Evolutionary conservation across 108 stramenopile species (phyloP).

Genomic region (Epithemia pelagica): DNA sequence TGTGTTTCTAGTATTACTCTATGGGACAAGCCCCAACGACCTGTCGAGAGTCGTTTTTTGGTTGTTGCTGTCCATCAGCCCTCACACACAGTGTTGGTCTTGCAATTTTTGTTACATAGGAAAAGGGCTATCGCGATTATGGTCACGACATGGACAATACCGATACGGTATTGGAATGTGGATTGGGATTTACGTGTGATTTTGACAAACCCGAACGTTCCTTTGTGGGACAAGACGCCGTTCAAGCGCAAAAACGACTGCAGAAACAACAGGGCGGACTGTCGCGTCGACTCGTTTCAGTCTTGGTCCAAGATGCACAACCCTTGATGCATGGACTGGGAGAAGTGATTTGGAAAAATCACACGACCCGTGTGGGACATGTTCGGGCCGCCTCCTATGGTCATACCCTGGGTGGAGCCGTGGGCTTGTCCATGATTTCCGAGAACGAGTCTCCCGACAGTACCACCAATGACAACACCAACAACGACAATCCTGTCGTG

Average conservation of each 20-base stretch:
- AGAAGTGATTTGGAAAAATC: constrained; percentile 61
- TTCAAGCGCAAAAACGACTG: constrained; percentile 23
- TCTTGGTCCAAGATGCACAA: constrained; percentile 32
- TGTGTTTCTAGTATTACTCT: too few relatives aligned
- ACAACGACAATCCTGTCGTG: constrained; percentile 4
- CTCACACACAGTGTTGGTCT: too few relatives aligned
- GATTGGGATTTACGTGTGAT: constrained; percentile 68
- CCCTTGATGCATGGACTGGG: constrained; percentile 54
- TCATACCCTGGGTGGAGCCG: constrained; percentile 56
- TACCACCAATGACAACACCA: background rate
- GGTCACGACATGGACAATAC: constrained; percentile 83
- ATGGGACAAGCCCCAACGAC: too few relatives aligned
- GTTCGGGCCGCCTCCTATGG: constrained; percentile 60
- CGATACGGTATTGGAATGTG: constrained; percentile 56
- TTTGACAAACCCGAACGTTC: constrained; percentile 42
- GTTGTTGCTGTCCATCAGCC: too few relatives aligned
- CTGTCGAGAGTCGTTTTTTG: too few relatives aligned
- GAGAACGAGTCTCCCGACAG: too few relatives aligned
- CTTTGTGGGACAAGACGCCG: constrained; percentile 57
- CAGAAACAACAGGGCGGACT: constrained; percentile 35
- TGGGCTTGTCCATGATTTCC: constrained; percentile 63
- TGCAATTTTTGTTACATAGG: too few relatives aligned
- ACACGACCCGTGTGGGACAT: constrained; percentile 52
- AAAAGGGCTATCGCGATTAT: constrained; percentile 80
- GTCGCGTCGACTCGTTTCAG: constrained; percentile 32